phyloP scores from a whole-genome alignment of 2,329 filamentous ascomycete species.

The Fusarium sp. region DNA sequence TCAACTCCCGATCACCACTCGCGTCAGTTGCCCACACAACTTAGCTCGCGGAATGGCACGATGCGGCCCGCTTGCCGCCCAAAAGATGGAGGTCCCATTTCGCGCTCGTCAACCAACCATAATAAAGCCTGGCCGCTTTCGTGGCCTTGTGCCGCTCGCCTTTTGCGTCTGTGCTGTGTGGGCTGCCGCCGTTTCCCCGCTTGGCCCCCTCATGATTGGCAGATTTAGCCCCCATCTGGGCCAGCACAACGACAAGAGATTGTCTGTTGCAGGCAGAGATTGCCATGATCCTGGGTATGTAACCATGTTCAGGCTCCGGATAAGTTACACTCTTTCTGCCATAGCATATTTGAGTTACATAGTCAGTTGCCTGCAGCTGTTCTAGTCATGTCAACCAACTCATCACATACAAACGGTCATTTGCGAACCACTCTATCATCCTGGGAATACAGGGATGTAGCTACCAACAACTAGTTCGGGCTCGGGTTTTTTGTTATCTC shows the following conservation, averaged over 20 bases:
- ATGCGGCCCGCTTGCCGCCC: constrained; percentile 44
- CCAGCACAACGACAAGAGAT: constrained; percentile 42
- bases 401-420: constrained; percentile 20
- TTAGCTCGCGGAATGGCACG: constrained; percentile 37
- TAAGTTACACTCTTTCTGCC: constrained; percentile 18
- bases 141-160: constrained; percentile 31
- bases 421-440: neutral
- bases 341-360: constrained; percentile 9
- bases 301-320: constrained; percentile 31
- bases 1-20: constrained; percentile 18
- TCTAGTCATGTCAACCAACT: constrained; percentile 33
- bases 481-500: neutral
- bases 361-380: constrained; percentile 22
- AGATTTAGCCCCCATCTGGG: constrained; percentile 41
- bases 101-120: constrained; percentile 45
- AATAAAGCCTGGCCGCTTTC: constrained; percentile 27
- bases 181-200: constrained; percentile 44
- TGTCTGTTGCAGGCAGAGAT: constrained; percentile 39
- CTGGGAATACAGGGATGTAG: constrained; percentile 13
- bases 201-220: constrained; percentile 43
- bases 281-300: constrained; percentile 31
- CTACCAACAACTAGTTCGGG: constrained; percentile 13
- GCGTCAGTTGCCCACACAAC: constrained; percentile 11
- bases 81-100: constrained; percentile 31
- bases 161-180: constrained; percentile 40